Evolutionary conservation across 2,329 filamentous ascomycete genomes (phyloP).

Genomic region (Fusarium temperatum): DNA sequence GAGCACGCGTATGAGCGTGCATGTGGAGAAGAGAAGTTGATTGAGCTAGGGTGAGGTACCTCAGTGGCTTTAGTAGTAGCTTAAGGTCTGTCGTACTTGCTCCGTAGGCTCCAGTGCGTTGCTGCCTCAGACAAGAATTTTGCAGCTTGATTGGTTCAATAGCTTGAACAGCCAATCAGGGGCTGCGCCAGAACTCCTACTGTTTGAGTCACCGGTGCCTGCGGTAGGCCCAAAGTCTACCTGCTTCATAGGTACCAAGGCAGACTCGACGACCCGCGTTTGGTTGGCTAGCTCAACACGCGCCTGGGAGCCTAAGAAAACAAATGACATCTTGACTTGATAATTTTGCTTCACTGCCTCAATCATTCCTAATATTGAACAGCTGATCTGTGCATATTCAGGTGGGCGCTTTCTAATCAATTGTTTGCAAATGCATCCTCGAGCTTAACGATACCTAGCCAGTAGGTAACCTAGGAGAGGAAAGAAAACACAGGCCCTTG

Average conservation of each 20-base stretch:
- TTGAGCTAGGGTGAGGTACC: slow-evolving; percentile 36
- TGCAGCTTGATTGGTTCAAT: slow-evolving; percentile 42
- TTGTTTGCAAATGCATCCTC: background rate
- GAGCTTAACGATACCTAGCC: background rate
- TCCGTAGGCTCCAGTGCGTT: slow-evolving; percentile 35
- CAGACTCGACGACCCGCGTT: slow-evolving; percentile 36
- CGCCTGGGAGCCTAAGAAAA: background rate
- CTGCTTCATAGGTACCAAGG: slow-evolving; percentile 41
- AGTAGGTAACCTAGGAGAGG: too few species aligned
- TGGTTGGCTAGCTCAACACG: slow-evolving; percentile 15
- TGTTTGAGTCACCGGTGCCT: slow-evolving; percentile 46
- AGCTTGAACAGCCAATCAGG: slow-evolving; percentile 45
- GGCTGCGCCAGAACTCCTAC: slow-evolving; percentile 11
- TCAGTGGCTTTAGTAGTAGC: background rate
- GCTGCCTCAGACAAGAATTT: slow-evolving; percentile 50
- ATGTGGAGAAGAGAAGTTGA: slow-evolving; percentile 23
- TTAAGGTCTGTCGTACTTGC: slow-evolving; percentile 29
- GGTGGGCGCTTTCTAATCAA: background rate
- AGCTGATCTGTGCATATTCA: background rate
- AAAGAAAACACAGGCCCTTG: too few species aligned
- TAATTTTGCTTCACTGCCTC: background rate
- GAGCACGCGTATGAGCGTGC: background rate
- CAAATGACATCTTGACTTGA: background rate
- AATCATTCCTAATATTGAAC: background rate
- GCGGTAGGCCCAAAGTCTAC: slow-evolving; percentile 39